These are phyloP conservation scores for Phylloboletellus chloephorus DNA, from an alignment of 1,284 basidiomycete genomes.

Conservation along the genomic window DNA sequence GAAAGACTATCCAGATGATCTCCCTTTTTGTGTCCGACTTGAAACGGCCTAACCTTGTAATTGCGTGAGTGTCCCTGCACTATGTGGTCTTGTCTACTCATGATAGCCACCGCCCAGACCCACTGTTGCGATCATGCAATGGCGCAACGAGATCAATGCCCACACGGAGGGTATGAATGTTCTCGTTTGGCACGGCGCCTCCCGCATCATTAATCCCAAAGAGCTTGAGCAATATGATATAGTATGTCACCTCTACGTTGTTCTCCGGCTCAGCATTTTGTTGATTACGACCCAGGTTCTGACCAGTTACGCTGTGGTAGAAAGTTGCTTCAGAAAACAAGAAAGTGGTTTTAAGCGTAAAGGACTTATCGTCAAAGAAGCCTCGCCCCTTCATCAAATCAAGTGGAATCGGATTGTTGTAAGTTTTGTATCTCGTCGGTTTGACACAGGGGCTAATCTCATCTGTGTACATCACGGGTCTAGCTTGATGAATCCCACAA, in stretches of 20 bases:
- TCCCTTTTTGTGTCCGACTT: slow-evolving; percentile 79
- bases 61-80: slow-evolving; percentile 58
- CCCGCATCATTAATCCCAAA: slow-evolving; percentile 56
- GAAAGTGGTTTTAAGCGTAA: slow-evolving; percentile 88
- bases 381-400: slow-evolving; percentile 80
- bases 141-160: slow-evolving; percentile 89
- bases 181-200: slow-evolving; percentile 87
- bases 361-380: slow-evolving; percentile 82
- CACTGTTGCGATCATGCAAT: slow-evolving; percentile 98
- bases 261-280: not conserved
- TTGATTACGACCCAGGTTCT: slow-evolving; percentile 42
- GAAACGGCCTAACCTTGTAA: slow-evolving; percentile 81
- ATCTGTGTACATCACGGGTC: slow-evolving; percentile 8
- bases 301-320: slow-evolving; percentile 82
- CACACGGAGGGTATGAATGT: slow-evolving; percentile 79
- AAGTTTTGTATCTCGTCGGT: slow-evolving; percentile 19
- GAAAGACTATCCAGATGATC: slow-evolving; percentile 98
- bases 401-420: slow-evolving; percentile 82
- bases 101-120: slow-evolving; percentile 44
- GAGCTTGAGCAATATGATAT: slow-evolving; percentile 86
- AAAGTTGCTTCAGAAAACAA: slow-evolving; percentile 92
- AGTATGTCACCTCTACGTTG: slow-evolving; percentile 41
- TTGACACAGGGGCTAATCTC: not conserved
- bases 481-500: slow-evolving; percentile 98
- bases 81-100: slow-evolving; percentile 1